Conservation (phyloP, 2,329 filamentous ascomycete species). For the Fusarium transvaalense region DNA sequence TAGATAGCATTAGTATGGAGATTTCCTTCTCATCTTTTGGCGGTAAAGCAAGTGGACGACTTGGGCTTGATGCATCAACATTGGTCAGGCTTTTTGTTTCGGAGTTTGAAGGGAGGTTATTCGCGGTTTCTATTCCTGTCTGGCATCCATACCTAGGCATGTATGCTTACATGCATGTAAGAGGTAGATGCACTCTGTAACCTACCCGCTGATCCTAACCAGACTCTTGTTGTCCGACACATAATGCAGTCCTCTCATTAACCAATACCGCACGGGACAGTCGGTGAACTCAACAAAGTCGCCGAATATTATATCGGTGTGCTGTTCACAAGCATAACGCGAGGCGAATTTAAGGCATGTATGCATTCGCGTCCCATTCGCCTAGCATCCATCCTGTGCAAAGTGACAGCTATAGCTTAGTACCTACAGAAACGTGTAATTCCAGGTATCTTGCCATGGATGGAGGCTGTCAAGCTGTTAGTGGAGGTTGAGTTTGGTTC, state of each 20-base stretch:
- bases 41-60: not conserved
- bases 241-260: conserved; percentile 15
- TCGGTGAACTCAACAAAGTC: conserved; percentile 29
- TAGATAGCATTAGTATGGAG: not conserved
- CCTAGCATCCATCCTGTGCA: not conserved
- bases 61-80: not conserved
- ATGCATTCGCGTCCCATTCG: conserved; percentile 10
- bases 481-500: no score
- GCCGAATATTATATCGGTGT: conserved; percentile 23
- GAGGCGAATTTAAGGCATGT: not conserved
- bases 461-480: conserved; percentile 21
- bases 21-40: conserved; percentile 3
- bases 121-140: not conserved
- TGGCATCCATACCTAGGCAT: not conserved
- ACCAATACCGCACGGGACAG: conserved; percentile 20
- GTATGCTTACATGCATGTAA: not conserved
- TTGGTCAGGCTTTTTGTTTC: conserved; percentile 19
- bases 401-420: not conserved
- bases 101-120: conserved; percentile 4
- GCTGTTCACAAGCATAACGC: not conserved
- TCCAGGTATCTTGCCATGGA: not conserved
- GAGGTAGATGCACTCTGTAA: conserved; percentile 1
- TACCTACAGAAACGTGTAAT: not conserved
- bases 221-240: conserved; percentile 12
- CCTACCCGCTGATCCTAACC: conserved; percentile 5